Base-by-base conservation (phyloP, 2,329 filamentous ascomycete species). In the Aschersonia sp. region DNA sequence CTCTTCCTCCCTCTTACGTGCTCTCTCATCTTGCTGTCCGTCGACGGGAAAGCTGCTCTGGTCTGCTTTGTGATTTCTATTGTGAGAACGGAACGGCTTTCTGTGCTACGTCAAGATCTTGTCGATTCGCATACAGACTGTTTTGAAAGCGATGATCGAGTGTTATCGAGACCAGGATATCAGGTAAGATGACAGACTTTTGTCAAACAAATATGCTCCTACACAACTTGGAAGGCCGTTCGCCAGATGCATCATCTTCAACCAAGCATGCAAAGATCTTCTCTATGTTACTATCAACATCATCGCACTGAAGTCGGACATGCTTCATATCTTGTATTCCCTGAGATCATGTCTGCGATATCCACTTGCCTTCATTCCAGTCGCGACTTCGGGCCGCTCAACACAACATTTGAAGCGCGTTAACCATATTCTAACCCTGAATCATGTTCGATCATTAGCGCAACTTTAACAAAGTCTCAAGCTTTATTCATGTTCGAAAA, bases 361-460 rank as follows among this genome's bases (percentile, higher is more conserved):
- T 47, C 48, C 42, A 44, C 50, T 48, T 49, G 43, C 49, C 48
- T 51, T 47, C 56, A 58, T 58, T 57, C 55, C 55, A 56, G 48
- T 50, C 53, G 48, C 51, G 50, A 48, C 46, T 47, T 32, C 40
- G 47, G 46, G 35, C 46, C 43, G 45, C 49, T 48, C 51, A 40
- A 47, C 52, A 54, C 51, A 56, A 56, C 49, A 56, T 50, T 40
- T 43, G 31, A 49, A 43, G 46, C 48, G 48, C 47, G 48, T 45
- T 31, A 32, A 42, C 20, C 47, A 31, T 31, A 47, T 51, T 52
- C 47, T 42, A 31, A 40, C 12, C 48, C 30, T 45, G 20, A 35
- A 47, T 46, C 45, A 44, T 32, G 12, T 20, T 12, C 35, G 35
- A 38, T 38, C 35, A 20, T 20, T 38, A 38, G 35, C 35, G 35